Percentiles rank a stretch among this genome's conserved stretches.
Conservation (phyloP, 2,329 filamentous ascomycete species). For the Aschersonia sp. region DNA sequence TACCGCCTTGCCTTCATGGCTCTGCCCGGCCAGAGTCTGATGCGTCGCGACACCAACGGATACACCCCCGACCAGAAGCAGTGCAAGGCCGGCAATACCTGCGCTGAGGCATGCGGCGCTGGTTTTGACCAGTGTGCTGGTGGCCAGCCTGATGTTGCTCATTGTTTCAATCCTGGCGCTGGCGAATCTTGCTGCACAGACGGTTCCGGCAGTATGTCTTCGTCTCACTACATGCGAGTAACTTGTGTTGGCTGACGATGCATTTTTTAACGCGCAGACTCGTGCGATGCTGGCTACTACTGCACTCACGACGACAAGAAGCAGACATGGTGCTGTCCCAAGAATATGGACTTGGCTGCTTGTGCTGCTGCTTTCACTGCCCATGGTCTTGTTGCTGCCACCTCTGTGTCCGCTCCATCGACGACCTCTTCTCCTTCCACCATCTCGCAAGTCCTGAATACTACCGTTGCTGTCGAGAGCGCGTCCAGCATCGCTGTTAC, state of each 20-base stretch:
- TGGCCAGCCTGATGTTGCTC: constrained; percentile 27
- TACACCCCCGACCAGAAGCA: constrained; percentile 33
- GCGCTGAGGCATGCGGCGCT: constrained; percentile 39
- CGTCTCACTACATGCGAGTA: too few species aligned
- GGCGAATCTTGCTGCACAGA: constrained; percentile 44
- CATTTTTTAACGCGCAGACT: constrained; percentile 24
- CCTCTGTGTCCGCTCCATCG: constrained; percentile 14
- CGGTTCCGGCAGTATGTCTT: constrained; percentile 37
- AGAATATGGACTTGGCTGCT: constrained; percentile 34
- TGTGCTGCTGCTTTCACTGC: constrained; percentile 41
- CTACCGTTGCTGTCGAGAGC: constrained; percentile 4
- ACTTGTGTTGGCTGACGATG: too few species aligned
- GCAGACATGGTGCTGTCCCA: constrained; percentile 47
- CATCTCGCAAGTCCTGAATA: constrained; percentile 9
- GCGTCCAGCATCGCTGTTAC: constrained; percentile 14
- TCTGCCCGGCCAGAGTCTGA: constrained; percentile 24
- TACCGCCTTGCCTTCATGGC: constrained; percentile 23
- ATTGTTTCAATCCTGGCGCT: constrained; percentile 41
- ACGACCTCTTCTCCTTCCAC: constrained; percentile 13
- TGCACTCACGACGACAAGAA: constrained; percentile 38
- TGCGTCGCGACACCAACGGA: constrained; percentile 27
- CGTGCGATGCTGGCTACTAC: constrained; percentile 47
- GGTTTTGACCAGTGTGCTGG: constrained; percentile 35
- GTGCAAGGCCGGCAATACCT: constrained; percentile 36
- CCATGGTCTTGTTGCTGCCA: constrained; percentile 25